These are phyloP conservation scores for Ulmus americana DNA, from an alignment of 331 rosid species.

Conservation along the genomic window DNA sequence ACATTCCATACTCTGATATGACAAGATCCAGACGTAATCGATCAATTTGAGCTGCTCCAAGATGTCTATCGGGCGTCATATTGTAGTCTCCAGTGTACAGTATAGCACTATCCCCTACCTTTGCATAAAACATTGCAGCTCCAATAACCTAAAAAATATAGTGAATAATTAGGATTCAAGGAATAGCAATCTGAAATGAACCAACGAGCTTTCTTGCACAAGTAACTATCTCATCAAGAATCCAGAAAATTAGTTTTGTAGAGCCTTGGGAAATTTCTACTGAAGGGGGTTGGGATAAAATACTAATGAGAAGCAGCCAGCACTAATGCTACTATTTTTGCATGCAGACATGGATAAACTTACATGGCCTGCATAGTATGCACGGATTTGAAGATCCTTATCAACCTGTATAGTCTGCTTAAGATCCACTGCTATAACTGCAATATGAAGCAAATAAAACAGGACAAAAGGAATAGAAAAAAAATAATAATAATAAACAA, in stretches of 20 bases:
- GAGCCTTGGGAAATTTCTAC: background rate
- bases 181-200: background rate
- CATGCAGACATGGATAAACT: conserved; percentile 14
- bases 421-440: conserved; percentile 76
- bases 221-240: background rate
- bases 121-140: conserved; percentile 93
- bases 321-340: background rate
- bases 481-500: background rate
- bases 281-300: no score
- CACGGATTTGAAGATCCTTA: conserved; percentile 78
- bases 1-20: conserved; percentile 65
- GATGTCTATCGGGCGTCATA: conserved; percentile 97
- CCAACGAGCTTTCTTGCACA: background rate
- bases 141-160: conserved; percentile 65
- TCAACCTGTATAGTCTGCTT: conserved; percentile 83
- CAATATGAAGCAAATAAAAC: conserved; percentile 25
- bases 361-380: conserved; percentile 97
- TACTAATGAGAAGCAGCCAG: background rate
- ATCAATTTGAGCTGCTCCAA: conserved; percentile 95
- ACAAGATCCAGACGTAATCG: conserved; percentile 80
- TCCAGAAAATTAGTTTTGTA: background rate
- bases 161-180: conserved; percentile 6
- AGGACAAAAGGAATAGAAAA: background rate
- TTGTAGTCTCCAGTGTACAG: conserved; percentile 95
- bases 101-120: conserved; percentile 82